Evolutionary conservation across 441 rosid genomes (phyloP).

Genomic region (Erodium texanum): DNA sequence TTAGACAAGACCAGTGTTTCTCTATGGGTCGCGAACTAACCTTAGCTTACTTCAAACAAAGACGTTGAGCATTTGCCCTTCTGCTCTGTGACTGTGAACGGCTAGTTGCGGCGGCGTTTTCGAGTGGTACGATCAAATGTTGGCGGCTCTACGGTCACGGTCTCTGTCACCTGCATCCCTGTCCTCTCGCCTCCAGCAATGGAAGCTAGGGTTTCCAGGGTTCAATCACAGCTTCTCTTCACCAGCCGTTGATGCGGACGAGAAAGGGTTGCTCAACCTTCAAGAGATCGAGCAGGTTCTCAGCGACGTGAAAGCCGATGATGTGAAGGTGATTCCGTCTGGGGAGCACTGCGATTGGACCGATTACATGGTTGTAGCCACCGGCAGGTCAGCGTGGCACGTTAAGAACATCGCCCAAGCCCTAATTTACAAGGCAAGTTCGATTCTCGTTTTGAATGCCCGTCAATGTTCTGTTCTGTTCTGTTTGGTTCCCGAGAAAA

Average conservation of each 20-base stretch:
- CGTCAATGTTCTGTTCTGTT: neutral
- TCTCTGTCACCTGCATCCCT: slow-evolving; percentile 15
- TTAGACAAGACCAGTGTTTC: too few species aligned
- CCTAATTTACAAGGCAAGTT: slow-evolving; percentile 45
- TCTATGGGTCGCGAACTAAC: too few species aligned
- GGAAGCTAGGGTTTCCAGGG: slow-evolving; percentile 34
- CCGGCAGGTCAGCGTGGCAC: slow-evolving; percentile 88
- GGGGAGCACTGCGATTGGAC: slow-evolving; percentile 51
- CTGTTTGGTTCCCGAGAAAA: slow-evolving; percentile 4
- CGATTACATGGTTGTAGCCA: slow-evolving; percentile 71
- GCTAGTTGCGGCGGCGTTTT: too few species aligned
- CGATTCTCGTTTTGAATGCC: slow-evolving; percentile 4
- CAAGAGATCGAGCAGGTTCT: slow-evolving; percentile 71
- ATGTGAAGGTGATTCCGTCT: slow-evolving; percentile 58
- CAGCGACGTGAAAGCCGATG: slow-evolving; percentile 66
- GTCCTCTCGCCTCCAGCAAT: slow-evolving; percentile 19
- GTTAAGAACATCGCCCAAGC: slow-evolving; percentile 72
- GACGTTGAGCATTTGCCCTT: too few species aligned
- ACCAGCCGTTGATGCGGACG: slow-evolving; percentile 15
- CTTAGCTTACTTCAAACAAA: too few species aligned
- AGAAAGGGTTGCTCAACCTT: slow-evolving; percentile 38
- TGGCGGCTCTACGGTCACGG: slow-evolving; percentile 49
- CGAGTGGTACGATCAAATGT: slow-evolving; percentile 31
- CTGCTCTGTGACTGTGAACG: too few species aligned
- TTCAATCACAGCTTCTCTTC: slow-evolving; percentile 24